A percentile compares a stretch with the other conserved stretches of the same genome.
These are phyloP conservation scores for Vinca minor DNA, from an alignment of 257 asterid genomes.

Conservation along the genomic window DNA sequence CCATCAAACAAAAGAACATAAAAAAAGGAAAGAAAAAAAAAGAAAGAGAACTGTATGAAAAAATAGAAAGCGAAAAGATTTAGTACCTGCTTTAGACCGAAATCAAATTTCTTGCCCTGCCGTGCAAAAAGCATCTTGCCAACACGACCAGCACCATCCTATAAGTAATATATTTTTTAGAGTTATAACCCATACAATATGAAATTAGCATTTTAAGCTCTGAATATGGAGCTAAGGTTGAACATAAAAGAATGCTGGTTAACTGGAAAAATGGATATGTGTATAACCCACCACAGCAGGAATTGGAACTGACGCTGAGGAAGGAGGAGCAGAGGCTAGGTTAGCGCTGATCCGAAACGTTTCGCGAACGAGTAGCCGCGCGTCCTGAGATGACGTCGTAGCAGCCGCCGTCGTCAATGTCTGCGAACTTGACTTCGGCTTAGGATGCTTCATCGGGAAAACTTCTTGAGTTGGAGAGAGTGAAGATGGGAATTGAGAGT, in stretches of 20 bases:
- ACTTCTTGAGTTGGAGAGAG: constrained; percentile 21
- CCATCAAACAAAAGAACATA: no score
- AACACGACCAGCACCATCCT: constrained; percentile 99
- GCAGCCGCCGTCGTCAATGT: constrained; percentile 48
- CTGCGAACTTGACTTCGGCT: constrained; percentile 51
- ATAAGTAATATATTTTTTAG: constrained; percentile 15
- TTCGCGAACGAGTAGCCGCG: constrained; percentile 77
- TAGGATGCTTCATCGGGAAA: constrained; percentile 31
- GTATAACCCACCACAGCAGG: constrained; percentile 9
- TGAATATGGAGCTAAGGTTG: not conserved
- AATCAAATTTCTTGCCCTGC: constrained; percentile 95
- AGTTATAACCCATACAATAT: constrained; percentile 7
- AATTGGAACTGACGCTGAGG: constrained; percentile 26
- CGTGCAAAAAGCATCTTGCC: constrained; percentile 97
- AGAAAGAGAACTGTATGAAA: no score
- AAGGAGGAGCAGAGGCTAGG: constrained; percentile 74
- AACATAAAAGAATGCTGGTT: not conserved
- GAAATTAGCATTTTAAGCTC: constrained; percentile 6
- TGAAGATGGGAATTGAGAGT: no score
- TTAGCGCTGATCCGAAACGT: constrained; percentile 94
- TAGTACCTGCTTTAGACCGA: constrained; percentile 89
- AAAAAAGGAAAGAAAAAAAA: not conserved
- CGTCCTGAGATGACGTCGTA: constrained; percentile 46
- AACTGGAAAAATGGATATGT: not conserved
- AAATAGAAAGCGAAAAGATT: not conserved